Conservation (phyloP, 495 filamentous ascomycete genomes). For the Penicillium coffeae region DNA sequence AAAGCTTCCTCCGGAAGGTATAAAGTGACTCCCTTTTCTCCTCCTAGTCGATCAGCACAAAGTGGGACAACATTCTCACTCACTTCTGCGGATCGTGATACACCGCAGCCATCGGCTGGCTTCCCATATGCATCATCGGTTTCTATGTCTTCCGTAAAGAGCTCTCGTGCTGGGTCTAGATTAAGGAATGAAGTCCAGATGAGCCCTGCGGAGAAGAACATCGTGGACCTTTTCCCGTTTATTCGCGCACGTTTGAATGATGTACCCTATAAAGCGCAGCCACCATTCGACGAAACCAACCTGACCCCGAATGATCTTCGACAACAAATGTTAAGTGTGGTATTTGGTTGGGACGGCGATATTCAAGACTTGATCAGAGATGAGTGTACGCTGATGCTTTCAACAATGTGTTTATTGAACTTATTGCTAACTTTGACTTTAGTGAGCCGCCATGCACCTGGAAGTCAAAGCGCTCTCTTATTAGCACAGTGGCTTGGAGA, state of each 20-base stretch:
- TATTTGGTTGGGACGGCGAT: slow-evolving; percentile 94
- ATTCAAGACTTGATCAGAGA: slow-evolving; percentile 79
- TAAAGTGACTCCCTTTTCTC: slow-evolving; percentile 32
- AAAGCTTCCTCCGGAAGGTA: slow-evolving; percentile 46
- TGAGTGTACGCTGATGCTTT: slow-evolving; percentile 53
- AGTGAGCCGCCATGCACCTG: slow-evolving; percentile 64
- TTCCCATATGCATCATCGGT: slow-evolving; percentile 48
- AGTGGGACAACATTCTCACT: slow-evolving; percentile 47
- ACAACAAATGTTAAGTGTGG: slow-evolving; percentile 85
- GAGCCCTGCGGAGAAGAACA: slow-evolving; percentile 56
- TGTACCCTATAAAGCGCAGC: slow-evolving; percentile 68
- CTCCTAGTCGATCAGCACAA: slow-evolving; percentile 39
- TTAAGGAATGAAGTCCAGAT: slow-evolving; percentile 77
- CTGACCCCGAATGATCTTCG: slow-evolving; percentile 82
- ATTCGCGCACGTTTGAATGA: slow-evolving; percentile 72
- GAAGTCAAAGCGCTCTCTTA: slow-evolving; percentile 72
- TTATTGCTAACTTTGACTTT: slow-evolving; percentile 9
- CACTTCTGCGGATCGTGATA: slow-evolving; percentile 34
- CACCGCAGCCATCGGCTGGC: slow-evolving; percentile 37
- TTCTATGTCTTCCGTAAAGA: slow-evolving; percentile 62
- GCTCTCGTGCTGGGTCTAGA: slow-evolving; percentile 63
- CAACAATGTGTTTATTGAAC: slow-evolving; percentile 2
- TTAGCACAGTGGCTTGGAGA: slow-evolving; percentile 92
- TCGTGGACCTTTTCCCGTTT: slow-evolving; percentile 60
- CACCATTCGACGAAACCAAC: slow-evolving; percentile 55